Percentiles rank a stretch among this genome's conserved stretches.
Evolutionary conservation across 129 eudicot genomes (phyloP).

Genomic region (Scalesia atractyloides): DNA sequence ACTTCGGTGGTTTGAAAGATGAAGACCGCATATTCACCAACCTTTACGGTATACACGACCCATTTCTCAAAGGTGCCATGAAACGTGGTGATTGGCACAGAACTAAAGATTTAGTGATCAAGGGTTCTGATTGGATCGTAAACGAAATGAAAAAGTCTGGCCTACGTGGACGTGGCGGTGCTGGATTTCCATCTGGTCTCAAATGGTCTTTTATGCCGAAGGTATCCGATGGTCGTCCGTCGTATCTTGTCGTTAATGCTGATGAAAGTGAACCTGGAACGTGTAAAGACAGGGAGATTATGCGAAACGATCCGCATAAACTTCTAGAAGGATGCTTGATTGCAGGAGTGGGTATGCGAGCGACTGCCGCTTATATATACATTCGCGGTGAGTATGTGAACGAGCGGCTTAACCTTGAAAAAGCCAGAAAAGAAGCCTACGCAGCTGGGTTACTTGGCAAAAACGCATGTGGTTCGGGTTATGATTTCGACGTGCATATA

Average conservation of each 20-base stretch:
- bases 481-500: slow-evolving; percentile 90
- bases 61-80: slow-evolving; percentile 96
- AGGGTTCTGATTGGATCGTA: slow-evolving; percentile 96
- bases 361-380: slow-evolving; percentile 89
- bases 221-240: slow-evolving; percentile 88
- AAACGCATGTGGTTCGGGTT: slow-evolving; percentile 93
- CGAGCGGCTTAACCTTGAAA: slow-evolving; percentile 71
- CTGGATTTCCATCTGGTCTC: slow-evolving; percentile 97
- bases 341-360: slow-evolving; percentile 96
- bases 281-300: slow-evolving; percentile 89
- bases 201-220: slow-evolving; percentile 99
- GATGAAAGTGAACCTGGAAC: slow-evolving; percentile 99
- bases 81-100: slow-evolving; percentile 97
- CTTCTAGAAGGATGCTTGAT: slow-evolving; percentile 90
- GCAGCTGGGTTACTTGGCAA: slow-evolving; percentile 89
- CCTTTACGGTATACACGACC: slow-evolving; percentile 84
- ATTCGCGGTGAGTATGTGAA: slow-evolving; percentile 95
- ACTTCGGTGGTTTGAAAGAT: slow-evolving; percentile 95
- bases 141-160: slow-evolving; percentile 97
- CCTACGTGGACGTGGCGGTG: slow-evolving; percentile 98
- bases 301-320: slow-evolving; percentile 96
- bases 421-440: slow-evolving; percentile 88
- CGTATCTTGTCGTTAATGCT: slow-evolving; percentile 95
- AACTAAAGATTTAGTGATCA: slow-evolving; percentile 88
- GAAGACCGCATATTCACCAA: slow-evolving; percentile 97